Evolutionary conservation across 768 basidiomycete genomes (phyloP), one percentile per base, ranked within the genome.

Genomic region (Tephrocybe rancida): DNA sequence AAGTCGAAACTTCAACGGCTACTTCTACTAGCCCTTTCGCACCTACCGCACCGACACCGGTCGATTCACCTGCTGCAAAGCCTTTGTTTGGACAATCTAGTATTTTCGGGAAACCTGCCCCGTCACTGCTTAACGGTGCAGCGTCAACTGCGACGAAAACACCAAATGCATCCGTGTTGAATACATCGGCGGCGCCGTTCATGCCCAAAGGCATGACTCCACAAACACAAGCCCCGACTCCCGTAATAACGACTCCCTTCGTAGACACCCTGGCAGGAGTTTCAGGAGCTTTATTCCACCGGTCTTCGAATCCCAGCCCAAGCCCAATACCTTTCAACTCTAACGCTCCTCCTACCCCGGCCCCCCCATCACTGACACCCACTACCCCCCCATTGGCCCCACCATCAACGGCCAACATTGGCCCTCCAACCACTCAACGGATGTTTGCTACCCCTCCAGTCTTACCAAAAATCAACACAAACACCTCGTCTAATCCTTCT

Each of bases 161-260:
- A 13, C 29, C 45, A 16, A 10, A 18, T 41, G 30, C 25, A 47
- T 45, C 48, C 11, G 11, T 21, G 1, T 48, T 59, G 13, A 65
- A 70, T 44, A 52, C 69, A 37, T 30, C 42, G 25, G 63, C 64
- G 19, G 50, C 63, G 24, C 55, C 64, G 35, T 71, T 72, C 6
- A 56, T 60, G 1, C 66, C 67, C 47, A 46, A 44, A 50, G 30
- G 19, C 25, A 22, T 19, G 10, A 6, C 42, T 38, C 3, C 35
- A 46, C 14, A 51, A 42, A 45, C 43, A 45, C 44, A 45, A 34
- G 21, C 42, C n/a, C 43, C 47, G 32, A 55, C n/a, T n/a, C n/a
- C 30, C 30, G 13, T 13, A 7, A 32, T 13, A 7, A 32, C 30
- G 6, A 13, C 52, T 13, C 16, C 50, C 7, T 50, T 55, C 6